A percentile compares a stretch with the other conserved stretches of the same genome.
Evolutionary conservation across 1,139 yeast genomes (phyloP).

Genomic region (Suhomyces choctaworum): DNA sequence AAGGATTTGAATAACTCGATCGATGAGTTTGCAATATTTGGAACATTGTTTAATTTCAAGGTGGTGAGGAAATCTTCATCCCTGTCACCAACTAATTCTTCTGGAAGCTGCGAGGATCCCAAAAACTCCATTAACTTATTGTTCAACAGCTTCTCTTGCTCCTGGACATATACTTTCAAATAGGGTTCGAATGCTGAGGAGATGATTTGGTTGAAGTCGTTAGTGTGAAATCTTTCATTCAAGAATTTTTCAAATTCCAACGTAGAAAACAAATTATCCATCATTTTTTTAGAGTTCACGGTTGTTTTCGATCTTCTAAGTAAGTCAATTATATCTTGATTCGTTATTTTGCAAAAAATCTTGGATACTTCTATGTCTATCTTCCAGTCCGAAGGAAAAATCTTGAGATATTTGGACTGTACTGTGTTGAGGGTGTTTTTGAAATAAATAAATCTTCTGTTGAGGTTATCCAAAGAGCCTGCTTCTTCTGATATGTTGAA

Average conservation of each 20-base stretch:
- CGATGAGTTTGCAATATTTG: slow-evolving; percentile 75
- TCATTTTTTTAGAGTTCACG: slow-evolving; percentile 14
- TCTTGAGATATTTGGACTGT: slow-evolving; percentile 48
- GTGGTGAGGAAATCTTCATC: slow-evolving; percentile 33
- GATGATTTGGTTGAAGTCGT: slow-evolving; percentile 51
- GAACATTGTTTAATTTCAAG: slow-evolving; percentile 44
- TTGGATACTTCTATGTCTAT: slow-evolving; percentile 61
- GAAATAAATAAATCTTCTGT: slow-evolving; percentile 78
- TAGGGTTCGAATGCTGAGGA: slow-evolving; percentile 85
- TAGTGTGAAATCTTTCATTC: slow-evolving; percentile 53
- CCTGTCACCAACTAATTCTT: slow-evolving; percentile 30
- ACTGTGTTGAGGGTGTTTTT: slow-evolving; percentile 66
- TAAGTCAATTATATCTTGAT: slow-evolving; percentile 53
- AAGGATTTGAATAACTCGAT: slow-evolving; percentile 82
- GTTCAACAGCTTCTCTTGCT: slow-evolving; percentile 68
- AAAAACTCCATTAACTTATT: slow-evolving; percentile 62
- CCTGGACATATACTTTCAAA: slow-evolving; percentile 80
- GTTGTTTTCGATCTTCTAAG: slow-evolving; percentile 12
- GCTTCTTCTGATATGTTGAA: slow-evolving; percentile 86
- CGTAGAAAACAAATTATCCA: slow-evolving; percentile 33
- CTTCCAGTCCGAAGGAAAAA: slow-evolving; percentile 74
- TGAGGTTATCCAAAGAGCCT: slow-evolving; percentile 84
- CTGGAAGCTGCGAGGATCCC: slow-evolving; percentile 47
- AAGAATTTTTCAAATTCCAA: slow-evolving; percentile 76
- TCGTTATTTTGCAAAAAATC: slow-evolving; percentile 68